phyloP scores from a whole-genome alignment of 2,329 filamentous ascomycete species.

The Pestalotiopsis fici region DNA sequence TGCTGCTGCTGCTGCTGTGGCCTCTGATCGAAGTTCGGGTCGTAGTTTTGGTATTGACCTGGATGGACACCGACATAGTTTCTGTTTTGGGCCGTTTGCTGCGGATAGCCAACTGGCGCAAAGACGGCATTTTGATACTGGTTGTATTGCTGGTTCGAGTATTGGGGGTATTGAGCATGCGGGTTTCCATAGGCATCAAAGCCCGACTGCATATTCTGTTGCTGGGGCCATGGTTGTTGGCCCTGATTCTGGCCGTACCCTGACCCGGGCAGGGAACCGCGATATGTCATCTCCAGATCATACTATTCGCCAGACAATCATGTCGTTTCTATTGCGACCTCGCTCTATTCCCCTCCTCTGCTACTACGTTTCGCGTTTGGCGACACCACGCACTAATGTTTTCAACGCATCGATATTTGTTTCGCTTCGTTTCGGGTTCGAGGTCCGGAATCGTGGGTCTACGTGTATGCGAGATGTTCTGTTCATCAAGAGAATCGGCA shows the following conservation, averaged over 20 bases:
- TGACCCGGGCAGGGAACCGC: slow-evolving; percentile 30
- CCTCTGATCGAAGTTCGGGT: slow-evolving; percentile 28
- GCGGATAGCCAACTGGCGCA: slow-evolving; percentile 17
- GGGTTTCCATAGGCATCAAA: slow-evolving; percentile 27
- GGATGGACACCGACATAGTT: slow-evolving; percentile 16
- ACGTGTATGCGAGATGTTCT: background rate
- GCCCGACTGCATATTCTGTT: slow-evolving; percentile 21
- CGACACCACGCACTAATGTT: background rate
- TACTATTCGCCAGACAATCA: slow-evolving; percentile 24
- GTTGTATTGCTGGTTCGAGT: slow-evolving; percentile 24
- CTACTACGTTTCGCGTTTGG: background rate
- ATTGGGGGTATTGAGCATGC: slow-evolving; percentile 23
- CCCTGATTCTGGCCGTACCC: slow-evolving; percentile 25
- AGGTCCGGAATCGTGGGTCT: background rate
- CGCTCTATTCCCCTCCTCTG: background rate
- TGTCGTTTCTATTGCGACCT: background rate
- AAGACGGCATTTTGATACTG: slow-evolving; percentile 21
- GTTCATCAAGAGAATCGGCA: background rate
- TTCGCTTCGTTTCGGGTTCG: background rate
- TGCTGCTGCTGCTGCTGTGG: slow-evolving; percentile 7
- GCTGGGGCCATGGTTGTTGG: slow-evolving; percentile 19
- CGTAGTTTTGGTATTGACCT: slow-evolving; percentile 27
- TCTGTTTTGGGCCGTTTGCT: slow-evolving; percentile 22
- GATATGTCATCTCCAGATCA: slow-evolving; percentile 34
- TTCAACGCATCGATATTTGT: background rate